These are phyloP conservation scores for Didymella keratinophila DNA, from an alignment of 2,329 filamentous ascomycete species.

Conservation along the genomic window DNA sequence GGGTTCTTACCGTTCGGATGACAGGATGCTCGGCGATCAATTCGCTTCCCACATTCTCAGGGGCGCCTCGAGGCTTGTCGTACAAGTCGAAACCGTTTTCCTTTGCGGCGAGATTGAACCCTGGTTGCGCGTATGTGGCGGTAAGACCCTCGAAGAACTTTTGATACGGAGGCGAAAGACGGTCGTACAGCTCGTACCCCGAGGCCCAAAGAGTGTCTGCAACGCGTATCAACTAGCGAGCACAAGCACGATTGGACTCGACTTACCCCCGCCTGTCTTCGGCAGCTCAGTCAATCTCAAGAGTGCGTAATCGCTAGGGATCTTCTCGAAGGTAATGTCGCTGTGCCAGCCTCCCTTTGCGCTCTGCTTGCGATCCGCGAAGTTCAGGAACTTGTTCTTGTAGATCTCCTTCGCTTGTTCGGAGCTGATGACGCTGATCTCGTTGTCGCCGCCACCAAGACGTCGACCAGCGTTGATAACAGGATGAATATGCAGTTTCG, in stretches of 20 bases:
- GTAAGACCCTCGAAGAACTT: slow-evolving; percentile 58
- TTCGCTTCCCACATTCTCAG: slow-evolving; percentile 62
- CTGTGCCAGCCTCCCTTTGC: slow-evolving; percentile 63
- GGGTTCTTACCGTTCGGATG: slow-evolving; percentile 57
- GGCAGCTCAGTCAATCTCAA: slow-evolving; percentile 48
- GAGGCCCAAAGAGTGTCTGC: slow-evolving; percentile 49
- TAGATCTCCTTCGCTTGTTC: slow-evolving; percentile 46
- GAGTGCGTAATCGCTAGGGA: slow-evolving; percentile 51
- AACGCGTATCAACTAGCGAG: slow-evolving; percentile 1
- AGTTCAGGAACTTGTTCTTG: slow-evolving; percentile 33
- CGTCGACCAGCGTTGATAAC: slow-evolving; percentile 55
- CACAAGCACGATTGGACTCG: no score
- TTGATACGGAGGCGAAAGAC: slow-evolving; percentile 58
- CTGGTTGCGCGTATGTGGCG: slow-evolving; percentile 57
- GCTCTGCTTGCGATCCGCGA: slow-evolving; percentile 50
- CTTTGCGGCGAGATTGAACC: slow-evolving; percentile 50
- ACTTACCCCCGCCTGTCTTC: slow-evolving; percentile 35
- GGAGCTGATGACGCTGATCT: slow-evolving; percentile 53
- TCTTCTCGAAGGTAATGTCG: slow-evolving; percentile 52
- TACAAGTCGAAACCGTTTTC: slow-evolving; percentile 56
- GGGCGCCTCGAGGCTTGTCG: slow-evolving; percentile 58
- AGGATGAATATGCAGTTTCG: slow-evolving; percentile 68
- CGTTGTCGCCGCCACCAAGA: slow-evolving; percentile 37
- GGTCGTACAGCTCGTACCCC: slow-evolving; percentile 58
- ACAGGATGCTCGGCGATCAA: slow-evolving; percentile 64